These are phyloP conservation scores for Cokeromyces recurvatus DNA, from an alignment of 371 early-diverging fungal genomes.

Conservation along the genomic window DNA sequence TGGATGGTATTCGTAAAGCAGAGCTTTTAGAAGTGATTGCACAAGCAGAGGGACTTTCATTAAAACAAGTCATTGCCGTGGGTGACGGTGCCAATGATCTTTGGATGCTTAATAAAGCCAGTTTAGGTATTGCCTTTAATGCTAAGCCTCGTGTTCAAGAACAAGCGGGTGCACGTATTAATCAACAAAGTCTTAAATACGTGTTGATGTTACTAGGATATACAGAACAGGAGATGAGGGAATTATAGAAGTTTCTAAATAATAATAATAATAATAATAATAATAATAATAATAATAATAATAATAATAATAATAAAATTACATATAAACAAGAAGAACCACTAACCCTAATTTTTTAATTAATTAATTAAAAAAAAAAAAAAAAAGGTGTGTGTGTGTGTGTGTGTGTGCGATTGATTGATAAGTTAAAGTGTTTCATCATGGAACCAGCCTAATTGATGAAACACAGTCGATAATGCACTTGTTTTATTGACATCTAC, in stretches of 20 bases:
- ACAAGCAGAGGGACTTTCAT: constrained; percentile 81
- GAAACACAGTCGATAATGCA: constrained; percentile 32
- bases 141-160: constrained; percentile 96
- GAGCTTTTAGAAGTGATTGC: constrained; percentile 93
- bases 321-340: too few relatives aligned
- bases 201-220: constrained; percentile 60
- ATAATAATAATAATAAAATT: too few relatives aligned
- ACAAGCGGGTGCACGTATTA: constrained; percentile 76
- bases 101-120: constrained; percentile 94
- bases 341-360: too few relatives aligned
- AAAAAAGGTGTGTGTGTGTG: too few relatives aligned
- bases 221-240: constrained; percentile 47
- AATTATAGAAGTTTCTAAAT: constrained; percentile 23
- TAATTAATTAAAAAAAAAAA: too few relatives aligned
- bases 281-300: too few relatives aligned
- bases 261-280: too few relatives aligned
- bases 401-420: too few relatives aligned
- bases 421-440: too few relatives aligned
- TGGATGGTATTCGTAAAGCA: constrained; percentile 90
- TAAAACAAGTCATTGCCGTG: constrained; percentile 93
- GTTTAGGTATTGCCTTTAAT: constrained; percentile 98
- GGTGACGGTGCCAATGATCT: constrained; percentile 99
- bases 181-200: constrained; percentile 83
- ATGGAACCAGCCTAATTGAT: constrained; percentile 30
- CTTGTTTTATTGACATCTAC: constrained; percentile 37